Evolutionary conservation across 345 rosid species (phyloP).

Genomic region (Salix caprea): DNA sequence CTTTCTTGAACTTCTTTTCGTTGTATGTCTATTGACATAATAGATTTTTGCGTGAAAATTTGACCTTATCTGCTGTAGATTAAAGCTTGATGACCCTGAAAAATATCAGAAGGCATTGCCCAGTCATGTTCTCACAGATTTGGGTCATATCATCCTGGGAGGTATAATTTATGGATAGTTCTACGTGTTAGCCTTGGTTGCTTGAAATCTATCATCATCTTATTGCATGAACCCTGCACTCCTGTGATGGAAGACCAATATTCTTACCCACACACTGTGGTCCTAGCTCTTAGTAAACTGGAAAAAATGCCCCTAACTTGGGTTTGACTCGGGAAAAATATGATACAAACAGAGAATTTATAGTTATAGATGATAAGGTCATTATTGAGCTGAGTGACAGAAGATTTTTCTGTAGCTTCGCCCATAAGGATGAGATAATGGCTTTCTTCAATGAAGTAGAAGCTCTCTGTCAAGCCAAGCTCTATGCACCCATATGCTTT

Average conservation of each 20-base stretch:
- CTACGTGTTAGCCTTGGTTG: too few relatives aligned
- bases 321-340: background rate
- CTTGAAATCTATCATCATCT: too few relatives aligned
- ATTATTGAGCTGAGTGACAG: conserved; percentile 1
- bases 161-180: too few relatives aligned
- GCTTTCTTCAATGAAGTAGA: conserved; percentile 4
- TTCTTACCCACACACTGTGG: background rate
- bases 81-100: background rate
- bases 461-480: background rate
- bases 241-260: too few relatives aligned
- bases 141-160: too few relatives aligned
- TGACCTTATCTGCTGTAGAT: background rate
- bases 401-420: conserved; percentile 1
- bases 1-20: background rate
- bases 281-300: background rate
- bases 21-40: background rate
- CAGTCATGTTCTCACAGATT: too few relatives aligned
- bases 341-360: background rate
- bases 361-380: background rate
- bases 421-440: background rate
- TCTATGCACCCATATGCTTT: background rate
- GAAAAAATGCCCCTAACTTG: background rate
- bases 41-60: background rate
- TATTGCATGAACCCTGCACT: too few relatives aligned
- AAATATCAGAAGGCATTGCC: background rate